Conservation (phyloP, 2,329 filamentous ascomycete genomes). For the Calonectria pauciramosa region DNA sequence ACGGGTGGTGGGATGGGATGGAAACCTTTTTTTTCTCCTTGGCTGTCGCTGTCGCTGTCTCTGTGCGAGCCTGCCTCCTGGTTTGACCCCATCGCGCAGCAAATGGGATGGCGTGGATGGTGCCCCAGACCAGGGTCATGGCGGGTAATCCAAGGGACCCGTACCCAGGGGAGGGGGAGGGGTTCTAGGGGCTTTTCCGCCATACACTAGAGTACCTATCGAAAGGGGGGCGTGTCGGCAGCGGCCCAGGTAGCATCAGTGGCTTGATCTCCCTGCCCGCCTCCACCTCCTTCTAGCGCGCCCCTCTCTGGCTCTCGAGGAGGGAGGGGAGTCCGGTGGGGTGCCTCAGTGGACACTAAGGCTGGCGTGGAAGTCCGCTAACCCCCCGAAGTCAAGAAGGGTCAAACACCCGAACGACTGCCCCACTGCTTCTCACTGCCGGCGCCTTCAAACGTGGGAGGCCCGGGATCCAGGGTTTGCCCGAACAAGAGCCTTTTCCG, state of each 20-base stretch:
- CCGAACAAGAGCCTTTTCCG: constrained; percentile 7
- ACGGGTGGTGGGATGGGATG: not conserved
- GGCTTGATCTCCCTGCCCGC: not conserved
- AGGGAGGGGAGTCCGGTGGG: not conserved
- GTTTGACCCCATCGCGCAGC: not conserved
- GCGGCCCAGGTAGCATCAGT: not conserved
- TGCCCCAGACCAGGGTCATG: constrained; percentile 11
- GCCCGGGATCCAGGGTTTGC: constrained; percentile 5
- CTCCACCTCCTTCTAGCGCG: not conserved
- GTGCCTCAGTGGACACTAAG: not conserved
- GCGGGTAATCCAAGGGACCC: constrained; percentile 1
- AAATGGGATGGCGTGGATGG: constrained; percentile 18
- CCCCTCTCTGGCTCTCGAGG: not conserved
- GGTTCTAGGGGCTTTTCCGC: not conserved
- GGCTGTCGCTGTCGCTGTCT: not conserved
- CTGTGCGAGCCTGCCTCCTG: not conserved
- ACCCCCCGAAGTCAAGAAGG: constrained; percentile 29
- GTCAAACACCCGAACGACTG: constrained; percentile 33
- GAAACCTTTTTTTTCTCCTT: not conserved
- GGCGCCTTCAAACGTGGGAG: constrained; percentile 18
- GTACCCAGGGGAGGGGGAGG: not conserved
- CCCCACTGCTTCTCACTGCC: constrained; percentile 34
- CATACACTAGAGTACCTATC: too few species aligned
- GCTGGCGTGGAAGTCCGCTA: constrained; percentile 31
- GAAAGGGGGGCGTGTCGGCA: not conserved